phyloP scores from a whole-genome alignment of 2,329 filamentous ascomycete species.

The Colletotrichum chrysophilum region DNA sequence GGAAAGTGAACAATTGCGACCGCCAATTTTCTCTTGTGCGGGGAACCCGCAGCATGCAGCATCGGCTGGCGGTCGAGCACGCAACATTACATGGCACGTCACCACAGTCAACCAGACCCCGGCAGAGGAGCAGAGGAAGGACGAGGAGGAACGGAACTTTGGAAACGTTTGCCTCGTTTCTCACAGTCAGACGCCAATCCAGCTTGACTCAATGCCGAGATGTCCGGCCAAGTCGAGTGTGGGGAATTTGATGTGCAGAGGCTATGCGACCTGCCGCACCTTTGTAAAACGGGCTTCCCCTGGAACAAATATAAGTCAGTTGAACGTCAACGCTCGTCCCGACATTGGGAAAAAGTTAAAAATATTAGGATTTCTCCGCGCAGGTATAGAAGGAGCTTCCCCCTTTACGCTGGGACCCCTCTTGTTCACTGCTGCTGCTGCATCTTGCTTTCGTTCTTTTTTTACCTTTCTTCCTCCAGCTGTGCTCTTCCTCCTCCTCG shows the following conservation, averaged over 20 bases:
- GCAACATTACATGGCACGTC: conserved; percentile 17
- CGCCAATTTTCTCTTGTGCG: neutral
- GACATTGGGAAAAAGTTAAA: conserved; percentile 3
- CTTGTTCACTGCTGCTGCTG: conserved; percentile 10
- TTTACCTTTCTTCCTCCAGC: neutral
- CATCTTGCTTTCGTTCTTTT: neutral
- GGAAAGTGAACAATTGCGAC: conserved; percentile 7
- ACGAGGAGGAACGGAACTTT: neutral
- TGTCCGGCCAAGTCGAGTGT: neutral
- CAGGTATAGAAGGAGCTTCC: conserved; percentile 7
- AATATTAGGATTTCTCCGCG: neutral
- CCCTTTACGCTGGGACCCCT: conserved; percentile 7
- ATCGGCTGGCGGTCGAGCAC: neutral
- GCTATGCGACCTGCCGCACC: neutral
- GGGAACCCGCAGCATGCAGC: neutral
- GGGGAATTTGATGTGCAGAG: conserved; percentile 11
- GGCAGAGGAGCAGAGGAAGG: neutral
- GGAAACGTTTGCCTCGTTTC: conserved; percentile 1
- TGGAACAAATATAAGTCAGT: neutral
- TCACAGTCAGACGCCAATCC: neutral
- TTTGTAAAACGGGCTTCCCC: neutral
- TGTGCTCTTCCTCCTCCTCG: neutral
- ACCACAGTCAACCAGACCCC: neutral
- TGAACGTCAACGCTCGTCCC: conserved; percentile 14
- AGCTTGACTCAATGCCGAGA: conserved; percentile 15